phyloP scores from a whole-genome alignment of 148 eudicot genomes.

The Rhododendron molle region DNA sequence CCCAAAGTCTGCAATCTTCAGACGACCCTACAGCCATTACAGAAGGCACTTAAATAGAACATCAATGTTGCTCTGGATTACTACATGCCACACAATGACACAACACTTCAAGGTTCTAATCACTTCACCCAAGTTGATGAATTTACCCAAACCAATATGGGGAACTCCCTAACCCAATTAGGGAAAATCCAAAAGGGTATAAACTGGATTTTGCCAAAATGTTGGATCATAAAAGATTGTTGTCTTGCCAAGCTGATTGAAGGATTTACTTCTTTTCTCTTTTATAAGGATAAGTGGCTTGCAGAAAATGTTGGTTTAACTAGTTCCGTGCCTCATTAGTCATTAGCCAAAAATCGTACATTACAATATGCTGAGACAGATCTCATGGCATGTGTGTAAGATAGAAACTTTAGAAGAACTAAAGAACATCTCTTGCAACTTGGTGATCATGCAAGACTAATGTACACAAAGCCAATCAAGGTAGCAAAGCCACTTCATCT shows the following conservation, averaged over 20 bases:
- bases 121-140: not conserved
- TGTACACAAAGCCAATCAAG: not conserved
- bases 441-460: not conserved
- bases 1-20: slow-evolving; percentile 91
- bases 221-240: not conserved
- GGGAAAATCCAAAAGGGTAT: not conserved
- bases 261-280: not conserved
- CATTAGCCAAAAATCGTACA: no score
- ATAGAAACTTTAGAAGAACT: not conserved
- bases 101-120: not conserved
- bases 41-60: not conserved
- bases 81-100: not conserved
- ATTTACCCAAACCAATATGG: not conserved
- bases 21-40: slow-evolving; percentile 48
- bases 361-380: no score
- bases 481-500: not conserved
- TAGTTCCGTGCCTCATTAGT: not conserved
- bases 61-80: not conserved
- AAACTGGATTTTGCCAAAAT: not conserved
- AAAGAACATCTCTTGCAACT: not conserved
- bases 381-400: not conserved
- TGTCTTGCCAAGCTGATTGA: not conserved
- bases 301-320: not conserved
- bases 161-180: not conserved
- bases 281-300: not conserved